Conservation (phyloP, 2,329 filamentous ascomycete species). For the Fusarium pininemorale region DNA sequence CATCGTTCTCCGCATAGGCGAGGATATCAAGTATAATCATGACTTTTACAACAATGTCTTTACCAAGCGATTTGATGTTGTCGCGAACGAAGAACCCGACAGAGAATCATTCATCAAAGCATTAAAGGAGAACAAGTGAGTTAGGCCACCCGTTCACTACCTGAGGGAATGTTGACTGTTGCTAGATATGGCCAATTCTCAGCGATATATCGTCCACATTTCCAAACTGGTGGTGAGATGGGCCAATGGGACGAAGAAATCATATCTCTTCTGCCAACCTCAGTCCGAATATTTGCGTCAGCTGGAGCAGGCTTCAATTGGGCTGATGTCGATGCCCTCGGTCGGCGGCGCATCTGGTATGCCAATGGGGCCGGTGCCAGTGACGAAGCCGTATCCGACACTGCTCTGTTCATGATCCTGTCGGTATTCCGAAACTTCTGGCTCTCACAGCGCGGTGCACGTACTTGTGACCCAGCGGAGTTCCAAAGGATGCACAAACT, state of each 20-base stretch:
- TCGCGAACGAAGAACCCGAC: conserved; percentile 49
- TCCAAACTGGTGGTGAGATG: conserved; percentile 71
- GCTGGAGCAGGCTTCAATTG: conserved; percentile 72
- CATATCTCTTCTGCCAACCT: conserved; percentile 61
- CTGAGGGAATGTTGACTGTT: neutral
- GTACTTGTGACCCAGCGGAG: conserved; percentile 26
- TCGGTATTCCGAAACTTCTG: conserved; percentile 61
- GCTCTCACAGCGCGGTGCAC: conserved; percentile 47
- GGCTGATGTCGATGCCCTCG: conserved; percentile 63
- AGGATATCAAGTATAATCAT: conserved; percentile 58
- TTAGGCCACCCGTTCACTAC: too few relatives aligned
- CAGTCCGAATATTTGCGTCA: conserved; percentile 66
- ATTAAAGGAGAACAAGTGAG: conserved; percentile 47
- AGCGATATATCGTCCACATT: conserved; percentile 66
- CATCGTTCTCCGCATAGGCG: conserved; percentile 48
- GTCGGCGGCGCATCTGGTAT: conserved; percentile 51
- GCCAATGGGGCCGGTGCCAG: conserved; percentile 54
- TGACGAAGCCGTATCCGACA: conserved; percentile 56
- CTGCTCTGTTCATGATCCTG: conserved; percentile 53
- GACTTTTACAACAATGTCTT: conserved; percentile 53
- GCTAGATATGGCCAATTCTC: conserved; percentile 40
- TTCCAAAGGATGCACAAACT: conserved; percentile 30
- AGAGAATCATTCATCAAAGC: conserved; percentile 52
- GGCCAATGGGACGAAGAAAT: conserved; percentile 67
- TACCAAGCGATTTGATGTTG: conserved; percentile 50